These are phyloP conservation scores for Citrullus amarus DNA, from an alignment of 306 rosid species.

Conservation along the genomic window DNA sequence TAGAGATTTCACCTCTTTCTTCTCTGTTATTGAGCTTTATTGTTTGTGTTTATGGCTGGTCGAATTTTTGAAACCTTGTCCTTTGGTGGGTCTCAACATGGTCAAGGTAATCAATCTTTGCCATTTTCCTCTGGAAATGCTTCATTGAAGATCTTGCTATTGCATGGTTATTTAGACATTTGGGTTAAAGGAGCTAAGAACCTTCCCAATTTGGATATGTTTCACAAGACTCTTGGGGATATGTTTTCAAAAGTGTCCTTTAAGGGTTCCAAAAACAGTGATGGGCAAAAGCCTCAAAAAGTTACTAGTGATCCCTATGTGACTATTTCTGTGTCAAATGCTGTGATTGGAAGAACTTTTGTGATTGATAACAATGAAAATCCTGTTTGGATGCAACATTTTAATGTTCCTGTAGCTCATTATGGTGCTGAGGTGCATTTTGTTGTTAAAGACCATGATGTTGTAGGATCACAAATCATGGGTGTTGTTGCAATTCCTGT, in stretches of 20 bases:
- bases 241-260: slow-evolving; percentile 30
- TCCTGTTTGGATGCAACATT: slow-evolving; percentile 78
- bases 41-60: not conserved
- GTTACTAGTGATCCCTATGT: slow-evolving; percentile 79
- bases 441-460: slow-evolving; percentile 57
- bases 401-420: slow-evolving; percentile 70
- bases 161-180: slow-evolving; percentile 69
- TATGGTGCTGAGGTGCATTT: slow-evolving; percentile 63
- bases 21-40: not conserved
- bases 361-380: slow-evolving; percentile 55
- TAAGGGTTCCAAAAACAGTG: slow-evolving; percentile 19
- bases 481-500: slow-evolving; percentile 71
- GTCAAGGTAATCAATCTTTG: slow-evolving; percentile 36
- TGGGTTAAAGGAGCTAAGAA: slow-evolving; percentile 43
- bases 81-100: slow-evolving; percentile 54
- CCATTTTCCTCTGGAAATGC: slow-evolving; percentile 37
- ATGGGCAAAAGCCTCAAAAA: slow-evolving; percentile 20
- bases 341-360: slow-evolving; percentile 72
- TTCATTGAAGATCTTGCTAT: slow-evolving; percentile 38
- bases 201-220: slow-evolving; percentile 71
- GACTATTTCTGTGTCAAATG: slow-evolving; percentile 44
- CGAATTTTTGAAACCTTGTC: slow-evolving; percentile 28
- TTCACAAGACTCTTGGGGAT: slow-evolving; percentile 45
- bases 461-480: slow-evolving; percentile 61
- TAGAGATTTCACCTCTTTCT: not conserved